Base-by-base conservation (phyloP, 2,329 filamentous ascomycete genomes). In the Nigrospora oryzae region DNA sequence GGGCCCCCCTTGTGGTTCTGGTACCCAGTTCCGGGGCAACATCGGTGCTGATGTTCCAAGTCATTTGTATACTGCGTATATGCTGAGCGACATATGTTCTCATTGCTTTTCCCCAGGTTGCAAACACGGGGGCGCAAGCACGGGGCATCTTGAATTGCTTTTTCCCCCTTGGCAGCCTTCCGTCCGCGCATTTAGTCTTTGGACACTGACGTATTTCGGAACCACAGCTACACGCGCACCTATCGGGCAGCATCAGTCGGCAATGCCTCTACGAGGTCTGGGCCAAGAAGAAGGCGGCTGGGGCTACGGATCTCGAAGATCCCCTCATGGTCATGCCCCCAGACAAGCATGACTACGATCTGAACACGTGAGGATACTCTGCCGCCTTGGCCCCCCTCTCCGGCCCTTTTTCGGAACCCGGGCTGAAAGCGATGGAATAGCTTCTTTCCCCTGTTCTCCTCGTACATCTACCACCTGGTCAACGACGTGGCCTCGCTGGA, bases 371-470 rank as follows among this genome's bases (percentile, higher is more conserved):
- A 62, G 69, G 66, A 46, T 44, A 45, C 23, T 7, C 23, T 28
- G 23, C 23, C 23, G 23, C 10, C 8, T 28, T 28, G 23, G 23
- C 7, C 23, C 23, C 23, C 23, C 8, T 10, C 10, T 7, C 23
- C 23, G 5, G 5, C 23, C 23, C 23, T 10, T 28, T 28, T 7
- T 28, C 23, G 5, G 23, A 28, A 6, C 23, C 23, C 5, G 5
- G 23, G 23, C 23, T 28, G 23, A 28, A 7, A 28, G 23, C 5
- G 8, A 28, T 10, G 23, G 28, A 31, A 8, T 17, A 84, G 84
- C 36, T 89, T 89, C 73, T 89, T 90, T 57, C 81, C 81, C 2
- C 71, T 89, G 14, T 91, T 91, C 65, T 83, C 81, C 23, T 82
- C 75, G 37, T 89, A 89, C 61, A 91, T 90, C 53, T 91, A 93